Evolutionary conservation across 805 yeast species (phyloP), one percentile per base, ranked within the genome.

Genomic region (Dipodascus geniculatus): DNA sequence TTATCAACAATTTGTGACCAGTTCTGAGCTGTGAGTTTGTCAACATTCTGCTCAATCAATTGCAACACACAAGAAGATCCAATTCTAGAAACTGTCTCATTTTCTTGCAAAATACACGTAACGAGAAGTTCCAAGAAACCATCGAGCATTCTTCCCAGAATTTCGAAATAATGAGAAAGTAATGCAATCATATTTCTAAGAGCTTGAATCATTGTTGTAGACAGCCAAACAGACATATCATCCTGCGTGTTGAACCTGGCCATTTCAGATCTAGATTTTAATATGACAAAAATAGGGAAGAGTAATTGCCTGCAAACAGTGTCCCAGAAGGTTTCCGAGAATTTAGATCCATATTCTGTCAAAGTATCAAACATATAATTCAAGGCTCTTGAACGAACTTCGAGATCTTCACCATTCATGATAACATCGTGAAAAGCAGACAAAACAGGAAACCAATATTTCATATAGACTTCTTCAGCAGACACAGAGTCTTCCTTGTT

Each of bases 201-300:
- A 0, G 98, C 98, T 68, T 93, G 99, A 58, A 95, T 89, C 68
- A 93, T 77, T 0, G 99, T 93, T 0, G 99, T 90, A 0, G 96
- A 88, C 50, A 93, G 72, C 99, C 99, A 93, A 14, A 95, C 95
- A 50, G 96, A 87, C 60, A 88, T 68, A 57, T 86, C 95, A 66
- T 91, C 99, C 60, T 83, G 86, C 52, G 77, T 78, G 59, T 78
- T 80, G 58, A 78, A 80, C 55, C 80, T 80, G 56, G 78, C 78
- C 54, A 83, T 76, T 58, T 82, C 85, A 82, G 93, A 86, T 62
- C 82, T 85, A 47, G 79, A 78, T 52, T 84, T 80, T 59, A 93
- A 74, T 3, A 88, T 85, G 19, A 82, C 81, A 68, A 93, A 93
- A 17, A 93, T 88, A 1, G 98, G 99, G 75, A 91, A 89, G 56